Evolutionary conservation across 805 yeast genomes (phyloP), one percentile per base, ranked within the genome.

Genomic region (Metschnikowia colocasiae): DNA sequence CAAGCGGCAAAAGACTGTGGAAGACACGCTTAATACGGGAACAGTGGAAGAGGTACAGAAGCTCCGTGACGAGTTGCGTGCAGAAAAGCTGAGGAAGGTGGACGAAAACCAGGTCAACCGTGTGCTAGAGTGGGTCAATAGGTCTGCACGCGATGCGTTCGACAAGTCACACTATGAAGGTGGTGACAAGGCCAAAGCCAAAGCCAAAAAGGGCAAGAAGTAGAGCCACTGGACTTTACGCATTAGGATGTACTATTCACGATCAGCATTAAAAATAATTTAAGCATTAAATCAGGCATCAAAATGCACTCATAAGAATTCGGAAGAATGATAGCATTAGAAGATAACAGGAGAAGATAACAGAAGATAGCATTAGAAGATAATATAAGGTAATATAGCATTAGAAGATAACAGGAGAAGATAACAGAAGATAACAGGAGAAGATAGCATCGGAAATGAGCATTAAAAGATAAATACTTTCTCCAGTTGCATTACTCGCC

Each of bases 71-170:
- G 53, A 66, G 46, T 53, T 76, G 56, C 43, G 63, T 48, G 46
- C 55, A n/a, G 58, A 60, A 30, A 54, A 79, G 46, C 60, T 54
- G 1, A 60, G 62, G 9, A 57, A 74, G 50, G 58, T 61, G 39
- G 59, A 64, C 12, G 73, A 74, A 19, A 66, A 75, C 45, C 79
- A 71, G 48, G 57, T 67, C 43, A 66, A 68, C 18, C 63, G 82
- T 44, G 79, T 81, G 27, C 58, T 73, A 2, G 80, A 78, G 47
- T 83, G 88, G 87, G 81, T 80, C 22, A 83, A 83, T 56, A 73
- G 80, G 7, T 64, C 72, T 15, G 86, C 87, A 1, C 53, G 75
- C 13, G 83, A 79, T 10, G 60, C 62, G 34, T 63, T 71, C 13
- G 86, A 81, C 4, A 71, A 73, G 49, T 64, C 75, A 0, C 79